A percentile compares a stretch with the other conserved stretches of the same genome.
These are phyloP conservation scores for Thymus mandschuricus DNA, from an alignment of 257 asterid species.

Conservation along the genomic window DNA sequence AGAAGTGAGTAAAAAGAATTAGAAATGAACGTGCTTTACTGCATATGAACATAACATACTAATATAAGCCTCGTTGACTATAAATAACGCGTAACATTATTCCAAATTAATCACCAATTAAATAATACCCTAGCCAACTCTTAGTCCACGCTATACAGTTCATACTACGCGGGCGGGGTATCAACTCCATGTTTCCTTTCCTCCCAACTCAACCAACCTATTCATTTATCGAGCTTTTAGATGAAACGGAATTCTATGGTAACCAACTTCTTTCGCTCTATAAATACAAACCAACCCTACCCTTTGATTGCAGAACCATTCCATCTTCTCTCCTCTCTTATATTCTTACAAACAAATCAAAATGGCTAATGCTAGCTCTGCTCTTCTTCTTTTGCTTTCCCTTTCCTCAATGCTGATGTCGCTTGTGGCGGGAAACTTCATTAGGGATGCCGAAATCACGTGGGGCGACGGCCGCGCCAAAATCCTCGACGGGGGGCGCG, in stretches of 20 bases:
- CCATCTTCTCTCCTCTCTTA: too few relatives aligned
- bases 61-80: too few relatives aligned
- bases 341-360: not conserved
- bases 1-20: too few relatives aligned
- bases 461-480: conserved; percentile 60
- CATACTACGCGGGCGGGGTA: not conserved
- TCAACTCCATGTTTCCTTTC: not conserved
- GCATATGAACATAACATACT: too few relatives aligned
- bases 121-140: not conserved
- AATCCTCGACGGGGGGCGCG: conserved; percentile 50
- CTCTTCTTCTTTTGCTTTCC: too few relatives aligned
- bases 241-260: too few relatives aligned
- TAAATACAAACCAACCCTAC: not conserved
- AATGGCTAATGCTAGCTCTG: not conserved
- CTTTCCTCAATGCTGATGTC: not conserved
- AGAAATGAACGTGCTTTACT: too few relatives aligned
- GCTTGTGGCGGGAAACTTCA: conserved; percentile 43
- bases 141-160: conserved; percentile 9
- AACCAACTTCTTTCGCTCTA: too few relatives aligned
- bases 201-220: not conserved
- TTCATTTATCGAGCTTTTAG: too few relatives aligned
- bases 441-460: conserved; percentile 39
- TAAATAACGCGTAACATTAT: conserved; percentile 6
- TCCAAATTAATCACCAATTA: not conserved
- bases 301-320: not conserved